A percentile compares a stretch with the other conserved stretches of the same genome.
Evolutionary conservation across 805 yeast species (phyloP).

Genomic region (Tetrapisispora arboricola): DNA sequence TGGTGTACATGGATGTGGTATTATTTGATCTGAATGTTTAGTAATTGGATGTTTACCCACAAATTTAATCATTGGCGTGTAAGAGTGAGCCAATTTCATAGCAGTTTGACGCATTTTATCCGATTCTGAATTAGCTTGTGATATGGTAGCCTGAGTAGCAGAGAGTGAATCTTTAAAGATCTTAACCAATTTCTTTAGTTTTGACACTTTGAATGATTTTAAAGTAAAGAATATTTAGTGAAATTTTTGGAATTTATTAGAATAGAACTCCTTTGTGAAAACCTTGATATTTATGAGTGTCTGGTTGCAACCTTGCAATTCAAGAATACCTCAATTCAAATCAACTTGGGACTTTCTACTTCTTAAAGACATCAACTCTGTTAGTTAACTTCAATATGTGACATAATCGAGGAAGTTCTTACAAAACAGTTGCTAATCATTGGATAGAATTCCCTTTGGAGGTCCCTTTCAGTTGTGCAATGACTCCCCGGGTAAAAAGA

Average conservation of each 20-base stretch:
- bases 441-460: too few species aligned
- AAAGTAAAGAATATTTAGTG: background rate
- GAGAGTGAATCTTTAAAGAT: background rate
- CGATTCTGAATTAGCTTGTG: background rate
- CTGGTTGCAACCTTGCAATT: too few species aligned
- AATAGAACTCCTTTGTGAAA: too few species aligned
- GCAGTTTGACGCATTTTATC: conserved; percentile 26
- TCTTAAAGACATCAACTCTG: too few species aligned
- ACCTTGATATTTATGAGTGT: too few species aligned
- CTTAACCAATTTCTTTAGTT: background rate
- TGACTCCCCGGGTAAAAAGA: too few species aligned
- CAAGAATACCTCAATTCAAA: too few species aligned
- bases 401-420: too few species aligned
- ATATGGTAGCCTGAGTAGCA: background rate
- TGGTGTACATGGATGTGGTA: conserved; percentile 23
- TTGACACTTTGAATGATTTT: conserved; percentile 2
- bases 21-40: conserved; percentile 28
- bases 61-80: conserved; percentile 72
- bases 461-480: too few species aligned
- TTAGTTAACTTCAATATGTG: too few species aligned
- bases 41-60: conserved; percentile 58
- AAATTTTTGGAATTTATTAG: background rate
- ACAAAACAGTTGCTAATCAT: too few species aligned
- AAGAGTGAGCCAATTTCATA: conserved; percentile 20
- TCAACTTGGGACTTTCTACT: too few species aligned